phyloP scores from a whole-genome alignment of 768 basidiomycete species.

The Amanita thiersii region DNA sequence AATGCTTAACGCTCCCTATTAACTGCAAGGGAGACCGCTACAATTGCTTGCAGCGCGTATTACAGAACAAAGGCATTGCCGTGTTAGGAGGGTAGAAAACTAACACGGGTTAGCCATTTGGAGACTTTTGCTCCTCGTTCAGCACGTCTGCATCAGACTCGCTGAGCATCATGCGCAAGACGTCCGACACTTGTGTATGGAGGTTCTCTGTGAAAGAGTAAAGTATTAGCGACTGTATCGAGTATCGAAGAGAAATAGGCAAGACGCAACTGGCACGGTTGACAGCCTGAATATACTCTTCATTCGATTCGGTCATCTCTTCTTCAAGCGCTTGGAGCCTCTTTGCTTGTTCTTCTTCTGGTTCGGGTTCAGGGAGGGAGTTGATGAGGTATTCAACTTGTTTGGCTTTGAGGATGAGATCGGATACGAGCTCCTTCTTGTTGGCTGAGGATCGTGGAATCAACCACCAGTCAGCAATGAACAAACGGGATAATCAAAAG shows the following conservation, averaged over 20 bases:
- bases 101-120: background rate
- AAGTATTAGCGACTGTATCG: background rate
- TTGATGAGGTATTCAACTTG: constrained; percentile 83
- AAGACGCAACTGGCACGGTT: constrained; percentile 62
- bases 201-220: constrained; percentile 38
- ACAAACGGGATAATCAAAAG: constrained; percentile 1
- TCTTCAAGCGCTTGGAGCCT: constrained; percentile 61
- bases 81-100: too few relatives aligned
- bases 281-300: constrained; percentile 67
- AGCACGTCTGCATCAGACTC: constrained; percentile 34
- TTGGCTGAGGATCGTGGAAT: constrained; percentile 44
- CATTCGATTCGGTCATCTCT: constrained; percentile 66
- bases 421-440: constrained; percentile 75
- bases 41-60: too few relatives aligned
- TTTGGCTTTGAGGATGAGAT: constrained; percentile 81
- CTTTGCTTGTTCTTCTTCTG: constrained; percentile 67
- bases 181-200: constrained; percentile 51
- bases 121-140: background rate
- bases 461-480: background rate
- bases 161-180: constrained; percentile 47
- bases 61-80: too few relatives aligned
- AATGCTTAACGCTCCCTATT: too few relatives aligned
- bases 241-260: background rate
- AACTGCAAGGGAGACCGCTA: too few relatives aligned
- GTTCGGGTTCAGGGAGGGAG: constrained; percentile 69